Evolutionary conservation across 225 moss, liverwort and hornwort genomes (phyloP).

Genomic region (Pleurozium schreberi): DNA sequence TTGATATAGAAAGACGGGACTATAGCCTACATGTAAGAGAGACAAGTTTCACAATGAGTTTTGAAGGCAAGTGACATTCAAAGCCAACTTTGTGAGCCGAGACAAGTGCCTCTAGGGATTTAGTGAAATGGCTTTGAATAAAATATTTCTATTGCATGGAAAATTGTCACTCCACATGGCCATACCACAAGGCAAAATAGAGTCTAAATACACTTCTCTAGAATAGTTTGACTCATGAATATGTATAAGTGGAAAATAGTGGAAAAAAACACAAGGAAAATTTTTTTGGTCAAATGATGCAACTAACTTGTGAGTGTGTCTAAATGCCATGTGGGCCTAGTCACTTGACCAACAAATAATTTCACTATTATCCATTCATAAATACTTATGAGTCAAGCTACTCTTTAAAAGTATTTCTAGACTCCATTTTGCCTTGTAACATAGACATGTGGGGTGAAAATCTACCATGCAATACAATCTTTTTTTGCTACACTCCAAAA

Average conservation of each 20-base stretch:
- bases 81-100: neutral
- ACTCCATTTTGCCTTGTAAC: neutral
- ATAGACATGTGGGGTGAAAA: neutral
- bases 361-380: neutral
- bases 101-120: rapidly evolving
- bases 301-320: neutral
- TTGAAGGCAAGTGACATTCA: neutral
- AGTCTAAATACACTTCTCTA: neutral
- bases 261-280: neutral
- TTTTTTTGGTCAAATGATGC: neutral
- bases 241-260: neutral
- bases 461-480: neutral
- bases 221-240: neutral
- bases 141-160: neutral
- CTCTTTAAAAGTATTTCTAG: neutral
- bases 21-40: neutral
- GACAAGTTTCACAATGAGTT: neutral
- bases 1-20: too few species aligned
- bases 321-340: rapidly evolving
- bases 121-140: neutral
- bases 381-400: neutral
- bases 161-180: too few species aligned
- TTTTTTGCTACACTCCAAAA: neutral
- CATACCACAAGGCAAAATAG: neutral
- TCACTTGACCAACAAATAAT: neutral